phyloP scores from a whole-genome alignment of 257 asterid genomes.

The Solanum phureja region DNA sequence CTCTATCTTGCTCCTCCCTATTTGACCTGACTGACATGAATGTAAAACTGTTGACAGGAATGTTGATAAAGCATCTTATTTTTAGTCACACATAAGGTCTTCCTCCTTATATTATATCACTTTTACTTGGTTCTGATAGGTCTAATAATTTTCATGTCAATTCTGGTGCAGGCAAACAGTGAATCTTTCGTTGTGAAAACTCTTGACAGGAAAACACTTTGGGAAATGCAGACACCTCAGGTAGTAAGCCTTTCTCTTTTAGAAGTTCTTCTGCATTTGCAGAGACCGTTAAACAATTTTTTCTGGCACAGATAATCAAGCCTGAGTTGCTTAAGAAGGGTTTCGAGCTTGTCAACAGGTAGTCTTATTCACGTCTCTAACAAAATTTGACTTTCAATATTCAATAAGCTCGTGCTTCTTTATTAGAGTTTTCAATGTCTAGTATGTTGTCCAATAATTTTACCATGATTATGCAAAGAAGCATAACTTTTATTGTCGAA shows the following conservation, averaged over 20 bases:
- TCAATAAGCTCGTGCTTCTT: neutral
- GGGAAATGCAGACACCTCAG: conserved; percentile 99
- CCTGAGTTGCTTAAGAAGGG: conserved; percentile 90
- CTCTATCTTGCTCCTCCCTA: neutral
- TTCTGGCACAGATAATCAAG: conserved; percentile 57
- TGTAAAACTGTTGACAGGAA: neutral
- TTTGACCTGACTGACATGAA: neutral
- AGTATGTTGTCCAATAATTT: neutral
- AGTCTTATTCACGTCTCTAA: neutral
- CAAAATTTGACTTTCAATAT: neutral
- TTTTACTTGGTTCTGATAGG: neutral
- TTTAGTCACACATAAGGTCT: neutral
- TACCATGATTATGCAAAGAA: neutral
- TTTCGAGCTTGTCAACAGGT: conserved; percentile 81
- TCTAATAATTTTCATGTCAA: neutral
- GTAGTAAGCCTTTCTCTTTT: conserved; percentile 17
- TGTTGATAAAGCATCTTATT: neutral
- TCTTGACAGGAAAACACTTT: conserved; percentile 79
- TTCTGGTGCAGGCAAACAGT: conserved; percentile 54
- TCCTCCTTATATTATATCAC: neutral
- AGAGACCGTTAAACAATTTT: neutral
- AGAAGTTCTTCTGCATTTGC: neutral
- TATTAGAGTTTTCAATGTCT: neutral
- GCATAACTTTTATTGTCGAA: neutral
- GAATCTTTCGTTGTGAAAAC: conserved; percentile 80